A percentile compares a stretch with the other conserved stretches of the same genome.
Conservation (phyloP, 352 stramenopile species). For the Globisporangium abappressorium region DNA sequence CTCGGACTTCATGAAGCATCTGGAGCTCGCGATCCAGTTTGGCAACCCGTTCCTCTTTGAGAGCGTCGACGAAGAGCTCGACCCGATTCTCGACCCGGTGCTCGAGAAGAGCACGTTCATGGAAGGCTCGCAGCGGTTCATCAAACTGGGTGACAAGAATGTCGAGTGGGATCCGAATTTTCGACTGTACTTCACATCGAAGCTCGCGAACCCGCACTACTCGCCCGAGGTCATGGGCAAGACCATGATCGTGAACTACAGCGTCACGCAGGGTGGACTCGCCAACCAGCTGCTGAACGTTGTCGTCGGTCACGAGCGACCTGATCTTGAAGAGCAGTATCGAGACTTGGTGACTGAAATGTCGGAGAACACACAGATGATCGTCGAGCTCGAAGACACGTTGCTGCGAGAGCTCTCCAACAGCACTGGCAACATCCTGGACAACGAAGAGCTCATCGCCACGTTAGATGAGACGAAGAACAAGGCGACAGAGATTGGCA, state of each 20-base stretch:
- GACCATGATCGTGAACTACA: slow-evolving; percentile 97
- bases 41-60: slow-evolving; percentile 95
- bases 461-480: slow-evolving; percentile 95
- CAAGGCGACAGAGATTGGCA: slow-evolving; percentile 92
- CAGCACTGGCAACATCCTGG: slow-evolving; percentile 91
- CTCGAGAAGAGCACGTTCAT: slow-evolving; percentile 93
- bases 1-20: slow-evolving; percentile 94
- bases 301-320: slow-evolving; percentile 91
- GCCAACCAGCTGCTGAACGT: slow-evolving; percentile 94
- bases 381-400: slow-evolving; percentile 92
- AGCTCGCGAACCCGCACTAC: slow-evolving; percentile 94
- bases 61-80: slow-evolving; percentile 93
- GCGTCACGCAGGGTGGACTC: slow-evolving; percentile 90
- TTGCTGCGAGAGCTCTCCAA: slow-evolving; percentile 89
- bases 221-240: slow-evolving; percentile 95
- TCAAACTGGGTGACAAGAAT: slow-evolving; percentile 93
- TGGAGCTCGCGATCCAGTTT: slow-evolving; percentile 94
- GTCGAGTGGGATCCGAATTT: slow-evolving; percentile 94
- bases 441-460: slow-evolving; percentile 94
- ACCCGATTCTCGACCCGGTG: slow-evolving; percentile 93
- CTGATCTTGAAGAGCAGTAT: slow-evolving; percentile 93
- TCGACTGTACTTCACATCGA: slow-evolving; percentile 93
- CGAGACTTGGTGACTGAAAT: slow-evolving; percentile 90
- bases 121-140: slow-evolving; percentile 87
- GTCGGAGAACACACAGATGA: slow-evolving; percentile 91